Conservation (phyloP, 2,329 filamentous ascomycete species). For the Colletotrichum sojae region DNA sequence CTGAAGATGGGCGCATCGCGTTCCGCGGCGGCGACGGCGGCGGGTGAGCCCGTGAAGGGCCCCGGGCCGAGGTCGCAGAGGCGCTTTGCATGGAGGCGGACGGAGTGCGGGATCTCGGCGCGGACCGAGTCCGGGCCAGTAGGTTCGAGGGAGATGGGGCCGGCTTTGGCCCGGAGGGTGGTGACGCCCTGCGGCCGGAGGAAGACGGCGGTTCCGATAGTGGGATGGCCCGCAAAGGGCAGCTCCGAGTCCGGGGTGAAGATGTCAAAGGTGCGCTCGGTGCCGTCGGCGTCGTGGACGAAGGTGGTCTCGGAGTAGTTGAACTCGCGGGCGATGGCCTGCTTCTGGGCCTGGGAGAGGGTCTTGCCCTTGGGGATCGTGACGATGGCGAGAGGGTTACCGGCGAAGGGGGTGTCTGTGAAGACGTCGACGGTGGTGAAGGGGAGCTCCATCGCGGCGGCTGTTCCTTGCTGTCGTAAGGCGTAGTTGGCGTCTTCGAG, state of each 20-base stretch:
- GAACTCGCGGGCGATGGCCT: slow-evolving; percentile 73
- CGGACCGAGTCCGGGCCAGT: slow-evolving; percentile 62
- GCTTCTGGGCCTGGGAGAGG: slow-evolving; percentile 68
- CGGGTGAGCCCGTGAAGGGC: slow-evolving; percentile 5
- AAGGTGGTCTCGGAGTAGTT: slow-evolving; percentile 77
- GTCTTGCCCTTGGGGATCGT: slow-evolving; percentile 61
- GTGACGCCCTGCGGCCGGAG: slow-evolving; percentile 57
- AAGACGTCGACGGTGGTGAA: slow-evolving; percentile 73
- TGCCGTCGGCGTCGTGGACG: slow-evolving; percentile 60
- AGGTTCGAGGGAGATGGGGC: slow-evolving; percentile 63
- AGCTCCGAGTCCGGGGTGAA: slow-evolving; percentile 69
- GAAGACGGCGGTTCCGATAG: slow-evolving; percentile 69
- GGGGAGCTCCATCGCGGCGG: slow-evolving; percentile 54
- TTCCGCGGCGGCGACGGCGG: slow-evolving; percentile 45
- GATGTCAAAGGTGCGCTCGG: slow-evolving; percentile 68
- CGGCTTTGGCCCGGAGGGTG: slow-evolving; percentile 69
- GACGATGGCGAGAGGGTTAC: slow-evolving; percentile 74
- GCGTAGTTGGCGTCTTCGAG: no score
- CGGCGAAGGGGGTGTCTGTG: slow-evolving; percentile 64
- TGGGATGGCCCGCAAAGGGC: slow-evolving; percentile 75
- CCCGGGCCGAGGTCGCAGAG: slow-evolving; percentile 24
- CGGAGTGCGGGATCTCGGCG: slow-evolving; percentile 76
- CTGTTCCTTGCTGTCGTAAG: background rate
- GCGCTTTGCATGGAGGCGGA: slow-evolving; percentile 12
- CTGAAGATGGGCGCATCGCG: slow-evolving; percentile 66